phyloP scores from a whole-genome alignment of 139 green algal species.

The Trebouxia sp. region DNA sequence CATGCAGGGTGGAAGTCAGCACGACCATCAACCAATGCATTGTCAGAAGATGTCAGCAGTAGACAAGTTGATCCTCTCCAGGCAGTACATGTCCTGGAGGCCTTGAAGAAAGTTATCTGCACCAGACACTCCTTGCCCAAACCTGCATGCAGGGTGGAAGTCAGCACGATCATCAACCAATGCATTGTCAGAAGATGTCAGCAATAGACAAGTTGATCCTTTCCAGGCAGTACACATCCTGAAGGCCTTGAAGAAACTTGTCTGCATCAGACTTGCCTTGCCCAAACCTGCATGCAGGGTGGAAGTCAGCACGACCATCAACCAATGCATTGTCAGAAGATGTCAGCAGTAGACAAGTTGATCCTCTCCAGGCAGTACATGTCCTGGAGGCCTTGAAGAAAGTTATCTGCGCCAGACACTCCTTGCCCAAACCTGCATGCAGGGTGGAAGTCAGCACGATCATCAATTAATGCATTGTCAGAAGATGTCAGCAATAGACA shows the following conservation, averaged over 20 bases:
- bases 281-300: slow-evolving; percentile 50
- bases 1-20: neutral
- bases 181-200: slow-evolving; percentile 22
- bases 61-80: slow-evolving; percentile 52
- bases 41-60: slow-evolving; percentile 50
- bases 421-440: slow-evolving; percentile 51
- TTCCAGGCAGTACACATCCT: slow-evolving; percentile 65
- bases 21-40: too few species aligned
- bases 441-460: neutral
- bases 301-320: neutral
- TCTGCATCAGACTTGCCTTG: slow-evolving; percentile 43
- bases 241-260: slow-evolving; percentile 59
- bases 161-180: neutral
- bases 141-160: slow-evolving; percentile 26
- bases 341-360: slow-evolving; percentile 50
- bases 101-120: slow-evolving; percentile 59
- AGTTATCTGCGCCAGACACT: slow-evolving; percentile 48
- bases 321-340: neutral
- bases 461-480: neutral
- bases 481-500: neutral
- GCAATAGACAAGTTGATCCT: slow-evolving; percentile 57
- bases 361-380: slow-evolving; percentile 69
- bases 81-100: slow-evolving; percentile 67
- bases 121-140: slow-evolving; percentile 51
- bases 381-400: slow-evolving; percentile 60